Percentiles rank a stretch among this genome's conserved stretches.
Conservation (phyloP, 257 asterid species). For the Fraxinus quadrangulata region DNA sequence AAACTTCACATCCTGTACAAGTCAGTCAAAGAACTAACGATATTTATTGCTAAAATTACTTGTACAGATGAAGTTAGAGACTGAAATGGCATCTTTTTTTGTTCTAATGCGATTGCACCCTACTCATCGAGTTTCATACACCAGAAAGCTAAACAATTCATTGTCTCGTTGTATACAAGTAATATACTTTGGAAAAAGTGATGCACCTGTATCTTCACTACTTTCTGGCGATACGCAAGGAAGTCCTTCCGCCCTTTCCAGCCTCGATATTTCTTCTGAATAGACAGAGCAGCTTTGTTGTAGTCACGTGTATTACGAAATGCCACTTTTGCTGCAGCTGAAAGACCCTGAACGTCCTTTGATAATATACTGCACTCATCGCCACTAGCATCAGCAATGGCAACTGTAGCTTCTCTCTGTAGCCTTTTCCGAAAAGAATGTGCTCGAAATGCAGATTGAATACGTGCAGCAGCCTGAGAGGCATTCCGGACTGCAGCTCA, state of each 20-base stretch:
- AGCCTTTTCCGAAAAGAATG: slow-evolving; percentile 88
- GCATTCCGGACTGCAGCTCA: slow-evolving; percentile 87
- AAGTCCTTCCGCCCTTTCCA: slow-evolving; percentile 87
- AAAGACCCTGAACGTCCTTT: slow-evolving; percentile 51
- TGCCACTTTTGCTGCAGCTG: slow-evolving; percentile 62
- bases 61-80: not conserved
- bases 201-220: slow-evolving; percentile 89
- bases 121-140: not conserved
- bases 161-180: not conserved
- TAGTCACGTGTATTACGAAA: slow-evolving; percentile 58
- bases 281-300: slow-evolving; percentile 76
- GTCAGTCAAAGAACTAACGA: not conserved
- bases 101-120: not conserved
- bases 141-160: slow-evolving; percentile 1
- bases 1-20: not conserved
- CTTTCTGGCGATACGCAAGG: slow-evolving; percentile 81
- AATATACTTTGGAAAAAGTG: slow-evolving; percentile 19
- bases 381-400: slow-evolving; percentile 24
- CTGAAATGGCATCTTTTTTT: not conserved
- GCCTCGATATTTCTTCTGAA: slow-evolving; percentile 90
- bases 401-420: slow-evolving; percentile 44
- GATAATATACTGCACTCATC: slow-evolving; percentile 51
- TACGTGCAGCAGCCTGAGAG: slow-evolving; percentile 92
- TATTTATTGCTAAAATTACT: slow-evolving; percentile 4
- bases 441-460: slow-evolving; percentile 94